A percentile compares a stretch with the other conserved stretches of the same genome.
Evolutionary conservation across 2,329 filamentous ascomycete genomes (phyloP).

Genomic region (Ophiosphaerella narmari): DNA sequence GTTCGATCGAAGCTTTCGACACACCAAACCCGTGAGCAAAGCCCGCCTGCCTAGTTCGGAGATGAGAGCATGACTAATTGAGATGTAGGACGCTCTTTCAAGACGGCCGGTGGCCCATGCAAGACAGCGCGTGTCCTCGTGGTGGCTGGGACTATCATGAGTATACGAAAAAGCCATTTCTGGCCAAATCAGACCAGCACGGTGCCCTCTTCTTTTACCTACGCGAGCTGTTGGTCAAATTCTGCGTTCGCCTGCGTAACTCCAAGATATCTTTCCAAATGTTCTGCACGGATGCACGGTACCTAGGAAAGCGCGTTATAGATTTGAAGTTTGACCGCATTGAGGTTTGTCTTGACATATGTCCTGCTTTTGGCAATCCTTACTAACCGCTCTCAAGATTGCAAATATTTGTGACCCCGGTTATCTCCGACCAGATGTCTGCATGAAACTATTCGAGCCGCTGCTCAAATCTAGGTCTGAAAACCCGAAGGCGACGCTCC

Average conservation of each 20-base stretch:
- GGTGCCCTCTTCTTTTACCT: slow-evolving; percentile 48
- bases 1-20: slow-evolving; percentile 35
- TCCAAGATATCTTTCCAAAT: slow-evolving; percentile 33
- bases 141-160: slow-evolving; percentile 44
- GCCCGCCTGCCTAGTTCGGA: not conserved
- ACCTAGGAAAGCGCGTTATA: slow-evolving; percentile 21
- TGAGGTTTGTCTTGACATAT: slow-evolving; percentile 38
- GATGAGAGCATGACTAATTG: not conserved
- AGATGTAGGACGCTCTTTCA: slow-evolving; percentile 44
- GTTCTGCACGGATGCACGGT: slow-evolving; percentile 26
- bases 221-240: slow-evolving; percentile 31
- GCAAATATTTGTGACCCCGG: slow-evolving; percentile 48
- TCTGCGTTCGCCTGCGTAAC: slow-evolving; percentile 31
- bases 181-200: slow-evolving; percentile 45
- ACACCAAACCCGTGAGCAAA: slow-evolving; percentile 49
- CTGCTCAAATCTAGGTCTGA: slow-evolving; percentile 38
- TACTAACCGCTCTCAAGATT: slow-evolving; percentile 30
- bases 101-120: slow-evolving; percentile 43
- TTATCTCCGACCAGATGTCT: slow-evolving; percentile 38
- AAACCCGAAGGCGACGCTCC: slow-evolving; percentile 49
- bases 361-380: not conserved
- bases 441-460: slow-evolving; percentile 33
- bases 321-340: slow-evolving; percentile 42
- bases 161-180: slow-evolving; percentile 19
- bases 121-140: slow-evolving; percentile 44